Base-by-base conservation (phyloP, 1,284 basidiomycete species). In the Cerioporus squamosus region DNA sequence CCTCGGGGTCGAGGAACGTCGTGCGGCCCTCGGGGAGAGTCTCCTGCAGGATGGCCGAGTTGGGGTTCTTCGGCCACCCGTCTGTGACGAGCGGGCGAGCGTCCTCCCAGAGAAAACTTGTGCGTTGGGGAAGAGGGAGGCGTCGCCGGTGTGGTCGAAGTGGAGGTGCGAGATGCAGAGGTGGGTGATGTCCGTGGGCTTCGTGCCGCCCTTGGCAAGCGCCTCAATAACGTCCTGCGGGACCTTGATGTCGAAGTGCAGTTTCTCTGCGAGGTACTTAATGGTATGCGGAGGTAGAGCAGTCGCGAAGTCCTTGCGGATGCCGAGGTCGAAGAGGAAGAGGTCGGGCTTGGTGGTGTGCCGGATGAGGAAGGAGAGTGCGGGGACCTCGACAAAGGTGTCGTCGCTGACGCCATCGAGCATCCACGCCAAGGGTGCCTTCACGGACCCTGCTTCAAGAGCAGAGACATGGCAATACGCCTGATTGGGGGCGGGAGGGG, bases 281-380 rank as follows among this genome's bases (percentile, higher is more conserved):
- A 55, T 15, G 44, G 51, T n/a, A 17, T 43, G 43, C 15, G 60
- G 76, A 2, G 82, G 77, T 33, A 76, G 75, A 6, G 39, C 39
- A 15, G 69, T 74, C 20, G 78, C 68, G 65, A 75, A 70, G 65
- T 85, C 79, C 43, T 76, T 75, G 40, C 81, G 77, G n/a, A 80
- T 74, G 17, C 84, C 83, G 10, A 86, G 75, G 61, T 85, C 84
- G 61, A 86, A 84, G 9, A 85, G 66, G 53, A 85, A 65, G 1
- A 48, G 47, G 31, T 56, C 68, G 9, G 69, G 65, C 15, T 70
- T 75, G 20, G 61, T 60, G 17, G 80, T 79, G 61, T 85, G 81
- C 6, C 74, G 74, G 45, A 86, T 69, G 47, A 79, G 75, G 68
- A 85, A 86, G 4, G 78, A 72, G 39, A 85, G 74, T 10, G 79